A percentile compares a stretch with the other conserved stretches of the same genome.
phyloP scores from a whole-genome alignment of 129 eudicot species.

The Lactuca saligna region DNA sequence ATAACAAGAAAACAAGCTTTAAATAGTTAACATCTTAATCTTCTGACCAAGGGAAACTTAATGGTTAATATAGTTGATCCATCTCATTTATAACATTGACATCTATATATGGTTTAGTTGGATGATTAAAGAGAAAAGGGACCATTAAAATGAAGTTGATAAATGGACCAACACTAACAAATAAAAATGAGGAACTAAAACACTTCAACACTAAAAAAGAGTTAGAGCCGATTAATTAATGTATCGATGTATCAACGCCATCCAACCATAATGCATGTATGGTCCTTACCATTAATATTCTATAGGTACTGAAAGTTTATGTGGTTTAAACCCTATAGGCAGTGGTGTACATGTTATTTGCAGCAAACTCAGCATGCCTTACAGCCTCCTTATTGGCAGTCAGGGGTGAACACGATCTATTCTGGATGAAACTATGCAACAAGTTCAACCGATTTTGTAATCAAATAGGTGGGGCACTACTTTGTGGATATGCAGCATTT shows the following conservation, averaged over 20 bases:
- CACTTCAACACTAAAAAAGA: not conserved
- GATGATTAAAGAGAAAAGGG: not conserved
- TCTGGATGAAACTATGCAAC: conserved; percentile 72
- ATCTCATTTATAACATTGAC: no score
- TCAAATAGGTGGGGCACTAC: conserved; percentile 57
- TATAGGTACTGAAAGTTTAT: not conserved
- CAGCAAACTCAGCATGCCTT: conserved; percentile 41
- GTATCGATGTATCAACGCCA: not conserved
- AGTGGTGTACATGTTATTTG: conserved; percentile 48
- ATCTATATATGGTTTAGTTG: no score
- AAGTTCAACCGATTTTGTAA: conserved; percentile 55
- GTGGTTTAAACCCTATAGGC: conserved; percentile 33
- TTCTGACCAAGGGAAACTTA: no score
- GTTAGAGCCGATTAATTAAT: no score
- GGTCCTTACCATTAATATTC: not conserved
- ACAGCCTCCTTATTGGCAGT: conserved; percentile 37
- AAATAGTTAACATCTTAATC: no score
- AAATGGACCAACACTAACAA: not conserved
- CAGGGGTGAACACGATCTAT: conserved; percentile 41
- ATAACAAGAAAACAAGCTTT: no score
- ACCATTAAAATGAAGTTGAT: not conserved
- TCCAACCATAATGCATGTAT: not conserved
- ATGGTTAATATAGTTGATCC: no score
- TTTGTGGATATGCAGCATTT: conserved; percentile 44
- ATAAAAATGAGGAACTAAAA: not conserved